phyloP scores from a whole-genome alignment of 306 rosid genomes.

The Psophocarpus tetragonolobus region DNA sequence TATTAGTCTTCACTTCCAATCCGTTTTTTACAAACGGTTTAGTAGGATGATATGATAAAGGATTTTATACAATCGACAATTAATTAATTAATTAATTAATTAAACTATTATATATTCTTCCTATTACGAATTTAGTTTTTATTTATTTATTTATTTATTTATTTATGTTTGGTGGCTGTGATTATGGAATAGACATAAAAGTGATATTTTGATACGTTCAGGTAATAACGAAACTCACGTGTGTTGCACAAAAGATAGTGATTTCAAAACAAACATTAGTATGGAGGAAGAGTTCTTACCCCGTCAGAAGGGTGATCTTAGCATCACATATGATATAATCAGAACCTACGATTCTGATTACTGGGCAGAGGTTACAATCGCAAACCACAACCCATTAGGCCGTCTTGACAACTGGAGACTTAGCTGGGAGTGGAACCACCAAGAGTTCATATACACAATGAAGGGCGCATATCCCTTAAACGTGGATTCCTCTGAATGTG shows the following conservation, averaged over 20 bases:
- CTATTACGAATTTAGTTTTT: too few relatives aligned
- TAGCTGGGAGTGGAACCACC: slow-evolving; percentile 76
- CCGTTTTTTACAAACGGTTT: too few relatives aligned
- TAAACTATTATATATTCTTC: too few relatives aligned
- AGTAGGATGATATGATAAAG: too few relatives aligned
- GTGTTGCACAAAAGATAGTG: slow-evolving; percentile 65
- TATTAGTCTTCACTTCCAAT: too few relatives aligned
- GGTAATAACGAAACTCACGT: slow-evolving; percentile 65
- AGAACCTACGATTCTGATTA: slow-evolving; percentile 65
- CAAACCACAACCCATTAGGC: slow-evolving; percentile 78
- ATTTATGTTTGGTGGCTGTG: background rate
- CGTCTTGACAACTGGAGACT: slow-evolving; percentile 90
- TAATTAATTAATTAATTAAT: too few relatives aligned
- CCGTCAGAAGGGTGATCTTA: slow-evolving; percentile 75
- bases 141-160: too few relatives aligned
- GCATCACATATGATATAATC: slow-evolving; percentile 76
- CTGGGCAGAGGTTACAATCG: slow-evolving; percentile 71
- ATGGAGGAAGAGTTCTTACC: slow-evolving; percentile 53
- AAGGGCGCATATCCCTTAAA: slow-evolving; percentile 81
- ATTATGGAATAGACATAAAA: too few relatives aligned
- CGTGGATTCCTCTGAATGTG: slow-evolving; percentile 72
- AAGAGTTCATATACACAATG: slow-evolving; percentile 71
- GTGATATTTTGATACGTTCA: too few relatives aligned
- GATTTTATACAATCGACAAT: too few relatives aligned
- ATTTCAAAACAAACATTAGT: slow-evolving; percentile 53